Evolutionary conservation across 192 early-diverging fungal species (phyloP).

Genomic region (Mortierella antarctica): DNA sequence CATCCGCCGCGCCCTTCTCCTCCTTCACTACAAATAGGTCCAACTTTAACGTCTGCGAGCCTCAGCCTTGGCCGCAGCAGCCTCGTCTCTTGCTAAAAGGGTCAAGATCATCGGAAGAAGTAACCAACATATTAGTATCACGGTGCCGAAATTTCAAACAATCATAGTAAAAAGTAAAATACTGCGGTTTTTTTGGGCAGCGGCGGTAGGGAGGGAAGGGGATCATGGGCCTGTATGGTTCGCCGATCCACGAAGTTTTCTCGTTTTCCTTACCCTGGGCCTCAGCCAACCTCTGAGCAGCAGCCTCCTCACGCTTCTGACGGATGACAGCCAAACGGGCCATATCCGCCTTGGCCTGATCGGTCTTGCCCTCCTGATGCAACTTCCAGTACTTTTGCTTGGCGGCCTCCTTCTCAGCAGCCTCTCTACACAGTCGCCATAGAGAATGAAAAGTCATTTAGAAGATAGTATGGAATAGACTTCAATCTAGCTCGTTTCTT

Average conservation of each 20-base stretch:
- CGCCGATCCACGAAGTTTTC: too few relatives aligned
- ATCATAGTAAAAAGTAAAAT: constrained; percentile 12
- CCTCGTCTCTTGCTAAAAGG: constrained; percentile 40
- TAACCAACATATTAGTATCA: neutral
- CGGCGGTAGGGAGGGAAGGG: too few relatives aligned
- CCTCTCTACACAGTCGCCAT: constrained; percentile 50
- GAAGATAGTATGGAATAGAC: neutral
- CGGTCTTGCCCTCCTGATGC: constrained; percentile 64
- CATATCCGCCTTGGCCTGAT: constrained; percentile 64
- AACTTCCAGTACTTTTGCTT: constrained; percentile 63
- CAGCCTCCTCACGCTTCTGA: constrained; percentile 65
- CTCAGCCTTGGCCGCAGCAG: constrained; percentile 52
- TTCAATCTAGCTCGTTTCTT: neutral
- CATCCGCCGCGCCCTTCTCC: too few relatives aligned
- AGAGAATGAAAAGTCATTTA: neutral
- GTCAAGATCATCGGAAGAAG: neutral
- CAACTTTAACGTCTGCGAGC: constrained; percentile 31
- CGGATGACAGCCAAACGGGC: constrained; percentile 61
- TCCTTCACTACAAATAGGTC: neutral
- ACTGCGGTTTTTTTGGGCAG: constrained; percentile 8
- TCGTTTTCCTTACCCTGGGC: constrained; percentile 42
- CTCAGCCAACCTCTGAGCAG: constrained; percentile 58
- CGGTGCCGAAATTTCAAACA: neutral
- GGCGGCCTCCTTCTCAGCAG: constrained; percentile 62
- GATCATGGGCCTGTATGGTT: too few relatives aligned